Evolutionary conservation across 106 monocot genomes (phyloP), one percentile per base, ranked within the genome.

Genomic region (Dioscorea dumetorum): DNA sequence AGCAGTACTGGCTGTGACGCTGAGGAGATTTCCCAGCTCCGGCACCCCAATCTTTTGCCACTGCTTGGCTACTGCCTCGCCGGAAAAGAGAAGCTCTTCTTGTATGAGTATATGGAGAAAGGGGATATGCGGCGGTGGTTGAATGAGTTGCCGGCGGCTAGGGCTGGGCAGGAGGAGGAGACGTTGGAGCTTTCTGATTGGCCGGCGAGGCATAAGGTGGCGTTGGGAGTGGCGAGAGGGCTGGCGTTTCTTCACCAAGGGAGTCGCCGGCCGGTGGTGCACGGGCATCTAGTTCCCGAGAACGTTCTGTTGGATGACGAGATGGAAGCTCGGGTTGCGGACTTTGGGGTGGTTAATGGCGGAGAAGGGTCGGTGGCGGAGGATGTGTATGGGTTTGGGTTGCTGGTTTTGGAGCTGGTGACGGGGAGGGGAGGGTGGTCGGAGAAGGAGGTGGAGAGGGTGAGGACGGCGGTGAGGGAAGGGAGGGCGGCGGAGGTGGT

Each of bases 181-280:
- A 33, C 64, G n/a, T 5, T 20, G 33, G 16, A 8, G 11, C 18
- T 21, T 49, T n/a, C 59, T 24, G 74, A 82, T 22, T 91, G 95
- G 95, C 78, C 86, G 12, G 77, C 82, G 12, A 80, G 95, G 13
- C 83, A 95, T 80, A 74, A 77, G 17, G 88, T 95, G 62, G 81
- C 76, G 2, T 77, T 95, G 8, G 95, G 91, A 0, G 57, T 88
- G 18, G 95, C 95, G 2, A 78, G 95, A 1, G 95, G 86, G 2
- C 78, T 95, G 8, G 91, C 95, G 0, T 95, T 95, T 78, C 91
- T 95, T 56, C 94, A 94, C 79, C 91, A 95, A 53, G 90, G 88
- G 86, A 86, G 14, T 75, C 85, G 54, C 17, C 74, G 56, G 8
- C 78, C 85, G 20, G 69, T 91, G 19, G 85, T 88, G 58, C 95